These are phyloP conservation scores for Lactarius deliciosus DNA, from an alignment of 768 basidiomycete genomes.

Conservation along the genomic window DNA sequence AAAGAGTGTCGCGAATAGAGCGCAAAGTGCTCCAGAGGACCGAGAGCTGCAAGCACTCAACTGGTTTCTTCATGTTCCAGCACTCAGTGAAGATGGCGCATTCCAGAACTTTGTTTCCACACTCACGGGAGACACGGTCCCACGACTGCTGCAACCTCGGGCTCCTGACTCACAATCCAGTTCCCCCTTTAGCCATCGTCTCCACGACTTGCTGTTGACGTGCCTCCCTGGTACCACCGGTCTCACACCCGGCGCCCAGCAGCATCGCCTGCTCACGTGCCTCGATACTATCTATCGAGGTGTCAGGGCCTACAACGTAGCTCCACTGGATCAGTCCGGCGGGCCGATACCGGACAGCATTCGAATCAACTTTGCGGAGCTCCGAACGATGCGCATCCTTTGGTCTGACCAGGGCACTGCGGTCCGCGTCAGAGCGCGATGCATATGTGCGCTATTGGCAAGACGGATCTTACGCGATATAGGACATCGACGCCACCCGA, in stretches of 20 bases:
- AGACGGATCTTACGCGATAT: background rate
- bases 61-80: background rate
- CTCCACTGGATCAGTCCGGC: background rate
- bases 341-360: background rate
- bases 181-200: background rate
- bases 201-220: background rate
- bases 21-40: background rate
- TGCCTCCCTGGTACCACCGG: slow-evolving; percentile 1
- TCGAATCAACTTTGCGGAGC: background rate
- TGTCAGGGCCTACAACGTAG: background rate
- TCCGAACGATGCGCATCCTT: background rate
- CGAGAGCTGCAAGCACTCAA: background rate
- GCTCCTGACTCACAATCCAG: background rate
- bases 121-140: background rate
- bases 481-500: background rate
- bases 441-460: background rate
- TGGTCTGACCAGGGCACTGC: background rate
- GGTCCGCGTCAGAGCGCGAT: background rate
- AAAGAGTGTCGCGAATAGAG: background rate
- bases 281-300: background rate
- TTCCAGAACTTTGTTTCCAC: slow-evolving; percentile 5
- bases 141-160: background rate
- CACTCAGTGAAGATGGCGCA: background rate
- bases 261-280: background rate
- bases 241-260: background rate